Evolutionary conservation across 2,329 filamentous ascomycete species (phyloP), one percentile per base, ranked within the genome.

Genomic region (Setomelanomma holmii): DNA sequence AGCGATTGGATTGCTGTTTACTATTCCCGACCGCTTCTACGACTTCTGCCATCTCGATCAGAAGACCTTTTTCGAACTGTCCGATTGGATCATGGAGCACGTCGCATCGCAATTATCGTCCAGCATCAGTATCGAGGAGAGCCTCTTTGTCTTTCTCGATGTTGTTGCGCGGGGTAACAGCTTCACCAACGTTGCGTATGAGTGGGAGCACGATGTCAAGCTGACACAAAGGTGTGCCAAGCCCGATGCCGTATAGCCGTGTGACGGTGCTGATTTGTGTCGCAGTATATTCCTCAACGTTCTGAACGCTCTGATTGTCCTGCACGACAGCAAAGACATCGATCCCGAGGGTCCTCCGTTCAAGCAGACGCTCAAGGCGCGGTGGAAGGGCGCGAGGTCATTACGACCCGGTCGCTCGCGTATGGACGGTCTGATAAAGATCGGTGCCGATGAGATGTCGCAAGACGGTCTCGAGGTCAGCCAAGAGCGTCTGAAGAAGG

Each of bases 31-130:
- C 47, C 65, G 69, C 49, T 75, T 75, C 65, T 63, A 69, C 40
- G 70, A 70, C 45, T 75, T 73, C 59, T 67, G 64, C 49, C 71
- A 73, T 53, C 68, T 75, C 63, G 71, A 75, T 43, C 71, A 74
- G 45, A 67, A 71, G 53, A 73, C 70, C 50, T 75, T 74, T 41
- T 67, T 72, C 40, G 66, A 71, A 48, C 62, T 75, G 17, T 67
- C 71, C n/a, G 72, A 75, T 56, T 75, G 71, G 72, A 68, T 73
- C 24, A 56, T 71, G 24, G 69, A 65, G 47, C 65, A 75, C 52
- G 63, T 68, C 51, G 54, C 68, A 39, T 70, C 65, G 19, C 63
- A 64, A 24, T 54, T 68, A n/a, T 54, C 64, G 1, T 51, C 61
- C 17, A 66, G 70, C 44, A 66, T 73, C 53, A 73, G 68, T 51